Conservation (phyloP, 108 stramenopile species). For the Fistulifera pelliculosa region DNA sequence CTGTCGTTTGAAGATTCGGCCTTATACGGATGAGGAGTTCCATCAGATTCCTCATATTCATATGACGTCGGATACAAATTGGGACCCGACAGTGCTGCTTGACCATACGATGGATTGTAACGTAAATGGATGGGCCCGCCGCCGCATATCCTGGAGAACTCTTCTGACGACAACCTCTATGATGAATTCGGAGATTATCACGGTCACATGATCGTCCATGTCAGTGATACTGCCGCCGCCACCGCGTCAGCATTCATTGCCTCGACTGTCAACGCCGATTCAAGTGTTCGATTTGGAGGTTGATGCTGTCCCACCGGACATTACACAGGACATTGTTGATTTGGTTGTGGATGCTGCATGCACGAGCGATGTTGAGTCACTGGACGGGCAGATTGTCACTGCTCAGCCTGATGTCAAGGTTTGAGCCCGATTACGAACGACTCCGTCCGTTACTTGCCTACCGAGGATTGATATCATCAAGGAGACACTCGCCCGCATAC, state of each 20-base stretch:
- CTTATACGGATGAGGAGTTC: slow-evolving; percentile 2
- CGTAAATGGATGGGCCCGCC: too few relatives aligned
- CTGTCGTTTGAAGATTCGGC: not conserved
- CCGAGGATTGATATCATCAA: slow-evolving; percentile 9
- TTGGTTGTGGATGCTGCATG: too few relatives aligned
- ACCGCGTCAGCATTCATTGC: not conserved
- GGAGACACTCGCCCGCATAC: slow-evolving; percentile 3
- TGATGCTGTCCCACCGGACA: too few relatives aligned
- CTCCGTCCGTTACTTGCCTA: slow-evolving; percentile 6
- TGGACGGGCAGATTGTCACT: too few relatives aligned
- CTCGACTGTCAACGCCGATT: too few relatives aligned
- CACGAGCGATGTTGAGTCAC: too few relatives aligned
- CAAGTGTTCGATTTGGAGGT: too few relatives aligned
- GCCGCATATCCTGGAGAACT: not conserved
- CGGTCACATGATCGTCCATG: not conserved
- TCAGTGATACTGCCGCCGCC: not conserved
- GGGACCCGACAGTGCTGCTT: slow-evolving; percentile 19
- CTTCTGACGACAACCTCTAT: not conserved
- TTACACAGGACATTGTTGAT: too few relatives aligned
- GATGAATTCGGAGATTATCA: not conserved
- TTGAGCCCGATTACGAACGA: not conserved
- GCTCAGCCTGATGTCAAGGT: too few relatives aligned
- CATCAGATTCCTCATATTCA: slow-evolving; percentile 11
- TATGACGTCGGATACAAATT: slow-evolving; percentile 9
- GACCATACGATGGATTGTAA: slow-evolving; percentile 3